A percentile compares a stretch with the other conserved stretches of the same genome.
Conservation (phyloP, 2,329 filamentous ascomycete species). For the Fonsecaea pedrosoi region DNA sequence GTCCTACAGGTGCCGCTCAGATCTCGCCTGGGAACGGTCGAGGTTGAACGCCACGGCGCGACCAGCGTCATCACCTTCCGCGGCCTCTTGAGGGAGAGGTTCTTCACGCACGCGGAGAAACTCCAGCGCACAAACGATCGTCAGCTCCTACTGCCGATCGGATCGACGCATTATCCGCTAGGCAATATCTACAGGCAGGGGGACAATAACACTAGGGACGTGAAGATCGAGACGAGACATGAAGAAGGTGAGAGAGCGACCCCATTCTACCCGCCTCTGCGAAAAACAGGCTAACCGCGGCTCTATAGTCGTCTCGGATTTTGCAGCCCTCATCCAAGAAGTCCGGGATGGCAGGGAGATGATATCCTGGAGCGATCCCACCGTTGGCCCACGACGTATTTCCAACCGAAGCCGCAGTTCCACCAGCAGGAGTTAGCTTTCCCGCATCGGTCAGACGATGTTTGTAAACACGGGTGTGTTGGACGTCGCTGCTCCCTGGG, state of each 20-base stretch:
- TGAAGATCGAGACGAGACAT: slow-evolving; percentile 1
- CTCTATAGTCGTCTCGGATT: slow-evolving; percentile 5
- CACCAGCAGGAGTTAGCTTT: slow-evolving; percentile 1
- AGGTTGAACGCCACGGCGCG: background rate
- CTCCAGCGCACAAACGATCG: background rate
- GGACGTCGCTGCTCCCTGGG: background rate
- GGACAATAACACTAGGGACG: slow-evolving; percentile 6
- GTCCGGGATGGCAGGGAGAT: background rate
- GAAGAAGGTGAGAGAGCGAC: background rate
- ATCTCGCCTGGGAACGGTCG: slow-evolving; percentile 1
- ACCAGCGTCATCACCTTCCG: slow-evolving; percentile 2
- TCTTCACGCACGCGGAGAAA: slow-evolving; percentile 5
- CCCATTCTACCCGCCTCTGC: too few relatives aligned
- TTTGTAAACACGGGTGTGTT: background rate
- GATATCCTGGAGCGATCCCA: slow-evolving; percentile 14
- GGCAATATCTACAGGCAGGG: background rate
- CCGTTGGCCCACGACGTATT: background rate
- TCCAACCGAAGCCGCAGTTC: slow-evolving; percentile 12
- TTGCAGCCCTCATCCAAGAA: slow-evolving; percentile 6
- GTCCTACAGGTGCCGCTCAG: slow-evolving; percentile 1
- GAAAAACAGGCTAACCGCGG: background rate
- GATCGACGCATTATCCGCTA: background rate
- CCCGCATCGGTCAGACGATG: background rate
- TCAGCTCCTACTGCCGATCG: slow-evolving; percentile 2
- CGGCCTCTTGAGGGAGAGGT: slow-evolving; percentile 1